Percentiles rank a stretch among this genome's conserved stretches.
These are phyloP conservation scores for Limonomyces culmigenus DNA, from an alignment of 1,284 basidiomycete genomes.

Conservation along the genomic window DNA sequence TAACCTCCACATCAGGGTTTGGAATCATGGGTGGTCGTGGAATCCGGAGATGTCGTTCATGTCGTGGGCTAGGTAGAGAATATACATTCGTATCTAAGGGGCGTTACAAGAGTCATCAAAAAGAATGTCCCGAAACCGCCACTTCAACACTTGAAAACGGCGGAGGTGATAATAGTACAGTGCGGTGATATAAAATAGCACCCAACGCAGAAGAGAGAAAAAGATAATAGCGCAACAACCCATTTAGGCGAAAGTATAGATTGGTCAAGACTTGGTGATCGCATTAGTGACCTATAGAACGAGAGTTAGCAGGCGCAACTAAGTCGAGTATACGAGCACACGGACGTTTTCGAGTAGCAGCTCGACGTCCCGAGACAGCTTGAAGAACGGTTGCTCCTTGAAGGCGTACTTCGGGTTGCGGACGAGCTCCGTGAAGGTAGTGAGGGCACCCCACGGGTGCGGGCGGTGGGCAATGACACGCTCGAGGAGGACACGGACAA, in stretches of 20 bases:
- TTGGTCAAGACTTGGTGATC: conserved; percentile 56
- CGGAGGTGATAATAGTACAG: background rate
- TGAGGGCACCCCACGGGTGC: conserved; percentile 93
- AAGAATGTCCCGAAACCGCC: background rate
- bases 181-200: conserved; percentile 8
- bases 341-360: conserved; percentile 66
- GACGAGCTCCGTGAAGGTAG: conserved; percentile 86
- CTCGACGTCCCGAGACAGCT: conserved; percentile 66
- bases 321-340: conserved; percentile 9
- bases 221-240: too few species aligned
- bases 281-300: conserved; percentile 44
- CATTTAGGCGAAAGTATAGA: conserved; percentile 23
- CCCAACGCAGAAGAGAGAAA: conserved; percentile 15
- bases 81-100: background rate
- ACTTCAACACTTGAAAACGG: background rate
- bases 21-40: conserved; percentile 36
- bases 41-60: conserved; percentile 35
- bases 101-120: background rate
- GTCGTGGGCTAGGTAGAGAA: conserved; percentile 6
- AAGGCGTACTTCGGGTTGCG: conserved; percentile 75
- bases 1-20: conserved; percentile 15
- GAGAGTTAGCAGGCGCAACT: conserved; percentile 3
- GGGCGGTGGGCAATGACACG: conserved; percentile 88
- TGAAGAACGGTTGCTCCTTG: conserved; percentile 73
- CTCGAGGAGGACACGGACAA: conserved; percentile 85